Base-by-base conservation (phyloP, 176 grass and related monocot species). In the Typha latifolia region DNA sequence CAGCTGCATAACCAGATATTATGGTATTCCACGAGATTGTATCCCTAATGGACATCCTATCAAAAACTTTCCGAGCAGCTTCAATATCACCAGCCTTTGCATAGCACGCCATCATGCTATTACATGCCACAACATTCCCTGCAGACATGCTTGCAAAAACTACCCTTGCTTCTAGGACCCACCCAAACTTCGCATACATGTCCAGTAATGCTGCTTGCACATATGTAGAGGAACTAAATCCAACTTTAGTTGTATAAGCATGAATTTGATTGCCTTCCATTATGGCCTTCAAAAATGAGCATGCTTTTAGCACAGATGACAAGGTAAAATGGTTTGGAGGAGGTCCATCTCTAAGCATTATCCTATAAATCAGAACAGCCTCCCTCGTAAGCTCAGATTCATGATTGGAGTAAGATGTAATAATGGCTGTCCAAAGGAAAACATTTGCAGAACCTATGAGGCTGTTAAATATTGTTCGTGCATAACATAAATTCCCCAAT, bases 1-100 rank as follows among this genome's bases (percentile, higher is more conserved):
- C 14, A 14, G 12, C 23, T 23, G 81, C 68, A 59, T 77, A 82
- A 12, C 76, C 79, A 0, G 29, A 70, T 77, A 90, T 90, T 18
- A 90, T 56, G 0, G 73, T 71, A 32, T 90, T 82, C 87, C 87
- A 90, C 2, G 87, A 77, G 72, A 90, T 79, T 0, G 61, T 43
- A 51, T 85, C 82, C 76, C 20, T 76, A 19, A 73, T 57, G 3
- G 0, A 9, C 76, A 85, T 90, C 12, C 63, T 26, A 21, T 82
- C 75, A 1, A 85, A 90, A 66, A 90, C 72, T 49, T 61, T 32
- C 11, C 10, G 47, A 0, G 72, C 76, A 59, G 76, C 61, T 20
- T n/a, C 64, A 50, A 90, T 31, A 22, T 82, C 48, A 31, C 75
- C 75, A 12, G 24, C 76, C 24, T 80, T 85, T 23, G 70, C 61